Evolutionary conservation across 2,329 filamentous ascomycete genomes (phyloP), one percentile per base, ranked within the genome.

Genomic region (Davidsoniella eucalypti): DNA sequence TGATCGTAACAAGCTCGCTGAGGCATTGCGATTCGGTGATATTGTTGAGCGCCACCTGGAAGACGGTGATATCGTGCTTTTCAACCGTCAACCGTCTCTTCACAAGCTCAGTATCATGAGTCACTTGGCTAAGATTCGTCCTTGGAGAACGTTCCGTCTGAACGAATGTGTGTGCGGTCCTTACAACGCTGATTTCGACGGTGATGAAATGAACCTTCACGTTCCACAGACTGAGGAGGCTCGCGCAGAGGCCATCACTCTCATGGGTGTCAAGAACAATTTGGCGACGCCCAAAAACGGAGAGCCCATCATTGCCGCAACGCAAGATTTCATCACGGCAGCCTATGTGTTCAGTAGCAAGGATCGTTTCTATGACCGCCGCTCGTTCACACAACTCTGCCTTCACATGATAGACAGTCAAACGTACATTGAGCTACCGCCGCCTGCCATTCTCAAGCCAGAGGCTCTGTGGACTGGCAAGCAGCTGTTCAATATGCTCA

Each of bases 101-200:
- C 92, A 98, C 72, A 98, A 96, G 65, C 82, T 98, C 56, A 94
- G 87, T 79, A 98, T 98, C 64, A 87, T 98, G 67, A 90, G 85
- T 61, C 92, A 98, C 69, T 80, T 84, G 60, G 92, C 83, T 58
- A 95, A 95, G 64, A 79, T 98, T 45, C 79, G 92, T 46, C 92
- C 90, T 0, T 94, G 92, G 81, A 80, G 88, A 64, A 98, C 92
- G 0, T 96, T 98, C 63, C 82, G 92, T 50, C 73, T 98, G 16
- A 98, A 98, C 62, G 92, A 98, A 63, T 98, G 92, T 75, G 92
- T 94, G 1, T 98, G 92, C 66, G 88, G 84, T 54, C 92, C 92
- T 3, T 98, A 98, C 71, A 98, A 98, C 58, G 92, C 92, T 51
- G 92, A 98, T 75, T 98, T 98, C 58, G 92, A 98, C 59, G 92